phyloP scores from a whole-genome alignment of 176 grass and related monocot genomes.

The Zea luxurians region DNA sequence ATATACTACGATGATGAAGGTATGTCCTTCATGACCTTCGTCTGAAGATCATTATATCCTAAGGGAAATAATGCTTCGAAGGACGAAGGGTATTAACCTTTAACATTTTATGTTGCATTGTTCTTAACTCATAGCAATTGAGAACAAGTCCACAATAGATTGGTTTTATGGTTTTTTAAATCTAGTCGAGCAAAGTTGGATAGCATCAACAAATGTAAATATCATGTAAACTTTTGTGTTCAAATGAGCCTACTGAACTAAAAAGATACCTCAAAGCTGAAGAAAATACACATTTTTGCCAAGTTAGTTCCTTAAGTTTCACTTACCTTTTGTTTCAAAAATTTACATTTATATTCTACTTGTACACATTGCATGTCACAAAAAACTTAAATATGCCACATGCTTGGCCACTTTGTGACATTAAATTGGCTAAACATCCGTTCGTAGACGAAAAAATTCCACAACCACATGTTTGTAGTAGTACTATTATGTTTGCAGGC shows the following conservation, averaged over 20 bases:
- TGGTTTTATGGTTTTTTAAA: background rate
- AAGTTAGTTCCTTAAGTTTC: background rate
- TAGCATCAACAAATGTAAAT: background rate
- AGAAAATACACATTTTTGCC: background rate
- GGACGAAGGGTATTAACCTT: too few relatives aligned
- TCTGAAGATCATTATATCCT: too few relatives aligned
- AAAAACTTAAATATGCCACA: background rate
- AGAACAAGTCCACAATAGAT: too few relatives aligned
- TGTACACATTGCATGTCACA: background rate
- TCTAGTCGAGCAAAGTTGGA: background rate
- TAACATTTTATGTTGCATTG: too few relatives aligned
- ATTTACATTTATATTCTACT: background rate
- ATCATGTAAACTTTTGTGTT: background rate
- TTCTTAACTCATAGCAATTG: too few relatives aligned
- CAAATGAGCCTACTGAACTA: background rate
- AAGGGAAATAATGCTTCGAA: too few relatives aligned
- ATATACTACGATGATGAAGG: too few relatives aligned
- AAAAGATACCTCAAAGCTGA: background rate
- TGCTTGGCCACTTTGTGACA: background rate
- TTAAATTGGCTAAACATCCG: too few relatives aligned
- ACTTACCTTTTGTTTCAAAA: background rate
- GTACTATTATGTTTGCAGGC: conserved; percentile 4
- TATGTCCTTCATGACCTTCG: too few relatives aligned
- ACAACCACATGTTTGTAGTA: background rate
- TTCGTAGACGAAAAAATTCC: too few relatives aligned